Evolutionary conservation across 2,329 filamentous ascomycete genomes (phyloP), one percentile per base, ranked within the genome.

Genomic region (Aspergillus neoniger): DNA sequence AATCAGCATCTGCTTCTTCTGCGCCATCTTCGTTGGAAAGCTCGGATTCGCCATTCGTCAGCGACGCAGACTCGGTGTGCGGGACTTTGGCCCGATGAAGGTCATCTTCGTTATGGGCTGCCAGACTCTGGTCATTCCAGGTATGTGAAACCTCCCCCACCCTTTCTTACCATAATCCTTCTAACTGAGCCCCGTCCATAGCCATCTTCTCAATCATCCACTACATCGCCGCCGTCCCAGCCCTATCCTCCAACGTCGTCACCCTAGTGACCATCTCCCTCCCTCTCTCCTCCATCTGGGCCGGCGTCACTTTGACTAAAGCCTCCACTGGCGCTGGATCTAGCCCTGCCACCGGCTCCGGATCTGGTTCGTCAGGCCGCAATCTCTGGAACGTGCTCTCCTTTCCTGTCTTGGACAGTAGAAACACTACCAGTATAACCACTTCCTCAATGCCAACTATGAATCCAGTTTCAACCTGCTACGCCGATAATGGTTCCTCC

Each of bases 251-350:
- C 52, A 77, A 85, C 61, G 79, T 85, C 57, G 74, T 86, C 8
- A 86, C 86, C 15, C 74, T 86, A 19, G 83, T 88, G 38, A 83
- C 83, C 59, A 81, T 89, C 61, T 86, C 86, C 63, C 82, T 90
- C 15, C 88, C 88, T 1, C 79, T 90, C 10, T 88, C 86, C 14
- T 84, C 86, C 17, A 81, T 90, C 65, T 90, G 88, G 88, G 88
- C 88, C 14, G 74, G 79, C 5, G 74, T 77, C 19, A 72, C 72
- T 17, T 68, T 77, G 21, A 71, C 72, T 14, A 61, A 68, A 10
- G 64, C 52, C 14, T 84, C 86, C 17, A 81, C 90, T 64, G 90
- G 88, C 88, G 87, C 87, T 12, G 74, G 79, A 7, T 73, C 76
- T 17, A 72, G 71, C 19, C 67, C 76, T 25, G 71, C 71, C 12